Evolutionary conservation across 495 filamentous ascomycete species (phyloP).

Genomic region (Penicillium crystallinum): DNA sequence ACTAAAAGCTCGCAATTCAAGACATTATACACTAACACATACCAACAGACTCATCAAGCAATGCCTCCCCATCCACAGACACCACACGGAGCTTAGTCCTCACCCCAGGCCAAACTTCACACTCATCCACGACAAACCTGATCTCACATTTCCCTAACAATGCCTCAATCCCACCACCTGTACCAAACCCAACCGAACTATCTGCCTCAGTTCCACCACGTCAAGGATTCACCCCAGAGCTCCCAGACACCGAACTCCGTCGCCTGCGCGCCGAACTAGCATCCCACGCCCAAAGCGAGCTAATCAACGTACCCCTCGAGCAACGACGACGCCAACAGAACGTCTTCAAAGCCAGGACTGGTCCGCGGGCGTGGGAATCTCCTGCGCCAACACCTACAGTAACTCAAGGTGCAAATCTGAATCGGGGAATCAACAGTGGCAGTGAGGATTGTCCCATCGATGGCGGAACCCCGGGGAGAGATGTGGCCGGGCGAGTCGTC

Average conservation of each 20-base stretch:
- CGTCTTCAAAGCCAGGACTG: not conserved
- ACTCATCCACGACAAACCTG: not conserved
- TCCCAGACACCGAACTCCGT: slow-evolving; percentile 32
- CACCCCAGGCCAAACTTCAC: not conserved
- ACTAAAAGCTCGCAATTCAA: not conserved
- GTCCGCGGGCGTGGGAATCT: not conserved
- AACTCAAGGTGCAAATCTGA: not conserved
- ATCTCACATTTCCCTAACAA: not conserved
- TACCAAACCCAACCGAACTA: slow-evolving; percentile 3
- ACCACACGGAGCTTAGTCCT: not conserved
- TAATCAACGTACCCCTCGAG: slow-evolving; percentile 29
- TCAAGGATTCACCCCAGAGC: slow-evolving; percentile 16
- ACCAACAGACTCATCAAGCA: not conserved
- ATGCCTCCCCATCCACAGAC: not conserved
- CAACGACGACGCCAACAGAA: slow-evolving; percentile 8
- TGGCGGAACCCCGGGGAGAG: not conserved
- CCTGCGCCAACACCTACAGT: not conserved
- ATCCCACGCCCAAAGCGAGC: slow-evolving; percentile 19
- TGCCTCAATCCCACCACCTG: not conserved
- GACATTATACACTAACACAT: not conserved
- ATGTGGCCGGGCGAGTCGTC: slow-evolving; percentile 9
- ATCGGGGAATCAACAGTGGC: not conserved
- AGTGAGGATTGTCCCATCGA: not conserved
- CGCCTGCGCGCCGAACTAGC: slow-evolving; percentile 29
- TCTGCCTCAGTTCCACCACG: slow-evolving; percentile 5